Percentiles rank a stretch among this genome's conserved stretches.
Conservation (phyloP, 192 early-diverging fungal species). For the Linnemannia exigua region DNA sequence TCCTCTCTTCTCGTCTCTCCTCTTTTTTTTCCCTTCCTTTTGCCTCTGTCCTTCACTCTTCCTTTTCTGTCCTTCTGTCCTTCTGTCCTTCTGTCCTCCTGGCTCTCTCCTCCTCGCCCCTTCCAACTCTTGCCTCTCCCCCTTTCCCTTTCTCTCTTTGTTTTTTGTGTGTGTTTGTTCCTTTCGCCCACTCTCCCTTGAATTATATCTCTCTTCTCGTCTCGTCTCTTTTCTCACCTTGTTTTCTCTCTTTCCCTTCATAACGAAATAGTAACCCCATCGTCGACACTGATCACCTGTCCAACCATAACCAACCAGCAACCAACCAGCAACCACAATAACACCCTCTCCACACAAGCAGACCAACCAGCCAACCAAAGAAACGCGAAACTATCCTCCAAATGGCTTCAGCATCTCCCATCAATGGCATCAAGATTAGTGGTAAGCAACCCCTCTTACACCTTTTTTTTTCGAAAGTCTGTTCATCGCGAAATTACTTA, state of each 20-base stretch:
- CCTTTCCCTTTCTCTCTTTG: slow-evolving; percentile 6
- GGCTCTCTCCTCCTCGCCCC: background rate
- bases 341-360: background rate
- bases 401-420: slow-evolving; percentile 50
- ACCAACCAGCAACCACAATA: background rate
- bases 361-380: background rate
- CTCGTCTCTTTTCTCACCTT: background rate
- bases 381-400: background rate
- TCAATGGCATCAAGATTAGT: slow-evolving; percentile 58
- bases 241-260: background rate
- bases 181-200: background rate
- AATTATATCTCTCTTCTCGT: background rate
- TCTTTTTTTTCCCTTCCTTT: background rate
- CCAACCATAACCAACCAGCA: background rate
- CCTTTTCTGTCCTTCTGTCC: background rate
- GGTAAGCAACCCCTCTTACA: slow-evolving; percentile 23
- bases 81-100: background rate
- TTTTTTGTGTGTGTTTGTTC: background rate
- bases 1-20: slow-evolving; percentile 1
- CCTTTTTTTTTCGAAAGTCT: background rate
- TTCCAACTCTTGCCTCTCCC: background rate
- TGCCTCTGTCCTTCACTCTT: too few species aligned
- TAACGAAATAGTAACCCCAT: background rate
- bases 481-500: background rate
- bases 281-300: slow-evolving; percentile 1